Conservation (phyloP, 2,329 filamentous ascomycete genomes). For the Cercospora sesami region DNA sequence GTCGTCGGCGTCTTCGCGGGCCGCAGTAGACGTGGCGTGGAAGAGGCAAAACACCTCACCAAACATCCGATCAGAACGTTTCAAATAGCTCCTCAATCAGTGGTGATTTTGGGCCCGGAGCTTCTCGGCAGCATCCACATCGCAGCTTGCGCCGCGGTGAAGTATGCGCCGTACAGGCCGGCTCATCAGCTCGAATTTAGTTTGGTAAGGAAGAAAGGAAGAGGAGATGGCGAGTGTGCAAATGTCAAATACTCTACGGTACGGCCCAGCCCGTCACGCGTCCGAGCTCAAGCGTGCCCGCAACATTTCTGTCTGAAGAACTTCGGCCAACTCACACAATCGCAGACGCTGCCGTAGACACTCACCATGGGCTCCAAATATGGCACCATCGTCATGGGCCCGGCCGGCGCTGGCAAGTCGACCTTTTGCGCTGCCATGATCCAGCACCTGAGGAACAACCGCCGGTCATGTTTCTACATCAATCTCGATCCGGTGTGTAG, state of each 20-base stretch:
- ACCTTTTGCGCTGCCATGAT: slow-evolving; percentile 95
- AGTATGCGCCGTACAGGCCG: slow-evolving; percentile 55
- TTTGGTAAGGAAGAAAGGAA: slow-evolving; percentile 61
- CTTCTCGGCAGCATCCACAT: slow-evolving; percentile 53
- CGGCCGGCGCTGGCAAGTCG: slow-evolving; percentile 94
- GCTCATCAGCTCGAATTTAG: slow-evolving; percentile 80
- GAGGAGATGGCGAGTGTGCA: slow-evolving; percentile 12
- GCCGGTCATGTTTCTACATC: slow-evolving; percentile 94
- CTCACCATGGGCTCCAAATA: slow-evolving; percentile 62
- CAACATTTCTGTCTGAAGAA: not conserved
- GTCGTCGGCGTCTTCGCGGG: not conserved
- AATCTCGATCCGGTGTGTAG: slow-evolving; percentile 69
- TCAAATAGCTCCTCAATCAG: slow-evolving; percentile 47
- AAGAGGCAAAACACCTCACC: slow-evolving; percentile 26
- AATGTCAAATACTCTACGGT: not conserved
- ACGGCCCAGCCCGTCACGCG: not conserved
- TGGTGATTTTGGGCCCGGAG: slow-evolving; percentile 48
- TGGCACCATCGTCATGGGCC: slow-evolving; percentile 92
- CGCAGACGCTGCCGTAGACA: not conserved
- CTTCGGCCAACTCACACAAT: not conserved
- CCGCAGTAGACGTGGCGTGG: not conserved
- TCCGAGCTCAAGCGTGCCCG: not conserved
- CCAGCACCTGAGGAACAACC: slow-evolving; percentile 84
- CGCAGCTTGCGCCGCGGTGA: slow-evolving; percentile 29
- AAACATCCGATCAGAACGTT: slow-evolving; percentile 49